Evolutionary conservation across 108 stramenopile species (phyloP), one percentile per base, ranked within the genome.

Genomic region (Thalassiosira profunda): DNA sequence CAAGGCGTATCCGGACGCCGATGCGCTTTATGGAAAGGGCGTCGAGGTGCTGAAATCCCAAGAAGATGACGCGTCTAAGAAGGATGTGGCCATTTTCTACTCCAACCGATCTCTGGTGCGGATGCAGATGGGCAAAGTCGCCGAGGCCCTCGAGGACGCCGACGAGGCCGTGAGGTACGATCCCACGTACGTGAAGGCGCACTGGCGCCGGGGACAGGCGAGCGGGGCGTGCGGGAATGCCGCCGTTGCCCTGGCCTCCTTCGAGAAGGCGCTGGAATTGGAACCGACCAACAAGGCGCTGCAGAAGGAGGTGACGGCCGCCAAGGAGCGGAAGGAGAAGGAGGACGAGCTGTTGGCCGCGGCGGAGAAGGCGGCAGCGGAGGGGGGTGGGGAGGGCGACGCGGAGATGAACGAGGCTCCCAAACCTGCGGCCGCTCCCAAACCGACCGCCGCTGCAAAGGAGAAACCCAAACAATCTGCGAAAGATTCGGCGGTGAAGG

Each of bases 201-300:
- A 81, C 71, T 92, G 87, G 91, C 58, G 88, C 42, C 36, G 74
- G 44, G 91, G 86, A 61, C 86, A 89, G 54, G 86, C 87, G 6
- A 65, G 71, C 37, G 46, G 58, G 12, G 58, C 70, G 1, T 48
- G 84, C 64, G 54, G 77, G 26, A 52, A 82, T 26, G 44, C 47
- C 14, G 9, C 62, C 17, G 81, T 87, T 26, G 87, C 91, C 18
- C 36, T 92, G 23, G 76, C 68, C 18, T 82, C 84, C 28, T 77
- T 80, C 26, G 37, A 78, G 28, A 72, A 72, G 42, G 91, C 84
- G 6, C 54, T 75, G 43, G 42, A 28, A n/a, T 44, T 86, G 35
- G 91, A 92, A 33, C 84, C 84, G 1, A 54, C 67, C 44, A 88
- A 86, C 72, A 87, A 87, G 73, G 84, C 86, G 2, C 60, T 92